These are phyloP conservation scores for Sugiyamaella pinicola DNA, from an alignment of 1,139 yeast genomes.

Conservation along the genomic window DNA sequence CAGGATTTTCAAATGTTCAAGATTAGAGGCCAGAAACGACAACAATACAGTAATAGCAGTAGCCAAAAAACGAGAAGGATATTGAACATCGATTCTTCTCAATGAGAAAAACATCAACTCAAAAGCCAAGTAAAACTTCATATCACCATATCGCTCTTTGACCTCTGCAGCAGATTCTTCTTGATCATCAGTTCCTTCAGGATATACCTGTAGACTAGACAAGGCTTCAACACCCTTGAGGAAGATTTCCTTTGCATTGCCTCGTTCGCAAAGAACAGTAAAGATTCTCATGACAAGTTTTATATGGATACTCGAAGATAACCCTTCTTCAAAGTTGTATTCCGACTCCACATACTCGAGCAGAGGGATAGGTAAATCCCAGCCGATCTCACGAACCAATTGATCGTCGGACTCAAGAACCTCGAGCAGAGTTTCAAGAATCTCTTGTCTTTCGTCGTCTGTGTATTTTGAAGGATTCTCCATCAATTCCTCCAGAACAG, in stretches of 20 bases:
- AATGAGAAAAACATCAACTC: slow-evolving; percentile 62
- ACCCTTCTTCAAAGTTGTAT: slow-evolving; percentile 35
- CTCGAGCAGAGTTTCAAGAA: slow-evolving; percentile 48
- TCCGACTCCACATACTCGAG: slow-evolving; percentile 42
- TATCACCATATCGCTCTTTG: slow-evolving; percentile 48
- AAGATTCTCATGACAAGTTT: slow-evolving; percentile 49
- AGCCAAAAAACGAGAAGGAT: slow-evolving; percentile 76
- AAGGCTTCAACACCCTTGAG: slow-evolving; percentile 68
- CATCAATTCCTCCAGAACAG: slow-evolving; percentile 65
- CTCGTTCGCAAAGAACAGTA: slow-evolving; percentile 59
- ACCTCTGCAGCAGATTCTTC: slow-evolving; percentile 17
- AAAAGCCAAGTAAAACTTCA: slow-evolving; percentile 63
- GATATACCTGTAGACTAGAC: slow-evolving; percentile 34
- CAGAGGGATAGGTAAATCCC: slow-evolving; percentile 79
- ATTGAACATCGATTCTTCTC: slow-evolving; percentile 58
- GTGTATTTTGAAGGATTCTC: slow-evolving; percentile 52
- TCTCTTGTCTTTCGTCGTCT: slow-evolving; percentile 51
- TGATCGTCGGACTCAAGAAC: slow-evolving; percentile 46
- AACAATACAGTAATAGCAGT: slow-evolving; percentile 62
- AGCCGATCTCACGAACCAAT: slow-evolving; percentile 71
- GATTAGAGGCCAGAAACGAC: slow-evolving; percentile 51
- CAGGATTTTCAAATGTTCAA: slow-evolving; percentile 38
- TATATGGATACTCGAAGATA: slow-evolving; percentile 23
- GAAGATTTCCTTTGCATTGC: slow-evolving; percentile 79
- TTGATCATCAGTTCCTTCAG: slow-evolving; percentile 26